Evolutionary conservation across 116 monocot genomes (phyloP).

Genomic region (Papilionanthe hybrid): DNA sequence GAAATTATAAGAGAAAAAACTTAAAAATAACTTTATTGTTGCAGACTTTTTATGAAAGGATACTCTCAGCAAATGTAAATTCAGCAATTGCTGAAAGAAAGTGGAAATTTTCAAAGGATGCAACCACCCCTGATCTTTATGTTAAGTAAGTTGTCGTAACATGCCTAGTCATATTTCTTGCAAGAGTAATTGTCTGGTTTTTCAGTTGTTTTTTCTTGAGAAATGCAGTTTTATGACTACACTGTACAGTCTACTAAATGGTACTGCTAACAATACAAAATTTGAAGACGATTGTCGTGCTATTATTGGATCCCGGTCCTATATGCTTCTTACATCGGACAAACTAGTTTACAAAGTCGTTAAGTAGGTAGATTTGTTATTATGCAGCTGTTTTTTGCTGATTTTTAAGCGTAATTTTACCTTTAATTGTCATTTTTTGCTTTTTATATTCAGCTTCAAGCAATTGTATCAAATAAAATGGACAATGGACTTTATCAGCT

Average conservation of each 20-base stretch:
- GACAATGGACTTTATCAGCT: slow-evolving; percentile 79
- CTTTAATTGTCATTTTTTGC: not conserved
- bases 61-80: slow-evolving; percentile 71
- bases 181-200: not conserved
- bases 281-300: slow-evolving; percentile 89
- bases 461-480: slow-evolving; percentile 67
- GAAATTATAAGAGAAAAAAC: not conserved
- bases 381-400: not conserved
- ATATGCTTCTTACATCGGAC: slow-evolving; percentile 85
- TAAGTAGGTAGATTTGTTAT: slow-evolving; percentile 59
- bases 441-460: slow-evolving; percentile 62
- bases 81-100: slow-evolving; percentile 55
- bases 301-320: slow-evolving; percentile 85
- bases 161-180: not conserved
- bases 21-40: not conserved
- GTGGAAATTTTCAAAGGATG: slow-evolving; percentile 61
- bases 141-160: slow-evolving; percentile 38
- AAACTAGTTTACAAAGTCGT: slow-evolving; percentile 87
- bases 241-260: slow-evolving; percentile 17
- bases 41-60: slow-evolving; percentile 82
- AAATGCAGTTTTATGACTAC: slow-evolving; percentile 43
- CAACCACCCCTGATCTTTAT: slow-evolving; percentile 52
- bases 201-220: not conserved
- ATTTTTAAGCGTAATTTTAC: not conserved
- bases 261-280: slow-evolving; percentile 55